Evolutionary conservation across 1,139 yeast species (phyloP), one percentile per base, ranked within the genome.

Genomic region (Yamadazyma diddensiae): DNA sequence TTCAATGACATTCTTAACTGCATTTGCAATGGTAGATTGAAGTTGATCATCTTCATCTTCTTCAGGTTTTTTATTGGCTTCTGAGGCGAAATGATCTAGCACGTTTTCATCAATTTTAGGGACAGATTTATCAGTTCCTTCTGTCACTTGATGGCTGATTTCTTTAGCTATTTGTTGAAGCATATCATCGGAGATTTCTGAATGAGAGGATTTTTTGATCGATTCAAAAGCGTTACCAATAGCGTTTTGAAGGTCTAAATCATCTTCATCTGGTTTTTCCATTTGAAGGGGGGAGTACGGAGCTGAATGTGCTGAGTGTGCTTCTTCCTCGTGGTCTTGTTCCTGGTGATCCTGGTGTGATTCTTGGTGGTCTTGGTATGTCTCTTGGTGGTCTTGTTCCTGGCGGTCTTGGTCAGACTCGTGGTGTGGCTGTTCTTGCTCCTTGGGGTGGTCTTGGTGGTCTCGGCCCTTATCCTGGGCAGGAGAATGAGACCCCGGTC

Each of bases 101-200:
- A 64, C 58, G 32, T 55, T 60, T 7, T 65, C 71, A 40, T 64
- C 71, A 17, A 65, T 52, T 29, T 53, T 63, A 2, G 71, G 71
- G 24, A 20, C 26, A 17, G 38, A 24, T 33, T 31, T 53, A 20
- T 47, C 49, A 15, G 34, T 39, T 21, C 49, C 59, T n/a, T n/a
- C n/a, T 43, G 55, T 65, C 33, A 64, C 66, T 42, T 62, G 64
- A 33, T 45, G 50, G 2, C 65, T 52, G 24, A 62, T 59, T 39
- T 62, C 65, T 24, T 49, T 38, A 1, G 69, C 68, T 28, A 63
- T 50, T 22, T 57, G 63, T 32, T 53, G 59, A 16, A 63, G 42
- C 2, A 57, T 45, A 32, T 55, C 59, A 22, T 58, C 56, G 20
- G 39, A 20, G 48, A 45, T 29, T 42, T 45, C 22, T 34, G 15